Base-by-base conservation (phyloP, 1,284 basidiomycete genomes). In the Phellopilus nigrolimitatus region DNA sequence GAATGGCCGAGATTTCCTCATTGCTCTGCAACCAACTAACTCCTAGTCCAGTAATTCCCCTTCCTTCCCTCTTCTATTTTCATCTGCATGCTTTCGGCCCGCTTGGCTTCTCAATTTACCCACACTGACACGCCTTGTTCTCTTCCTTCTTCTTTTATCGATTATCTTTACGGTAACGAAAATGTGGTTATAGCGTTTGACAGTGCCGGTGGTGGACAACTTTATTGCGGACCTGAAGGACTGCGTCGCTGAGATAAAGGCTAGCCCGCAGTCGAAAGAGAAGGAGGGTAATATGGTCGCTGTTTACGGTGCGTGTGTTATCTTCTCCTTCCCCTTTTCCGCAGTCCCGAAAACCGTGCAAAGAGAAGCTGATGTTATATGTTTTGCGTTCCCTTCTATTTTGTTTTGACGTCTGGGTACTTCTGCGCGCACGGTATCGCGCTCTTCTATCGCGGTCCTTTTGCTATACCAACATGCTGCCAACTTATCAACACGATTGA, bases 221-320 rank as follows among this genome's bases (percentile, higher is more conserved):
- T 88, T 94, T 59, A 75, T 99, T 52, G 73, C 76, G 13, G 91
- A 95, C 61, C 73, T 97, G 57, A 93, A 93, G 68, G 80, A 82
- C 37, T 73, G 81, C 1, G 80, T 95, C 4, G 68, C 69, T 28
- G 81, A 84, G 54, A 83, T 83, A 22, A 82, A 76, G 60, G 57
- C 69, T 33, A 63, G 68, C 13, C 81, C 82, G 4, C 70, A 72
- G 47, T 81, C 76, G 56, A 49, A 48, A 28, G 52, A 44, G 15
- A 43, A 43, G 30, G 74, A 82, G 59, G 93, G 93, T 6, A 80
- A 80, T 36, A 91, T 95, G 88, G 90, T 95, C 3, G 78, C 84
- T 13, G 64, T 95, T 3, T 95, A 95, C 66, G 93, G 91, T 92
- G 60, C 57, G 86, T 75, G n/a, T 38, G 22, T 21, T 51, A 19